Conservation (phyloP, 1,284 basidiomycete genomes). For the Peniophora sp. region DNA sequence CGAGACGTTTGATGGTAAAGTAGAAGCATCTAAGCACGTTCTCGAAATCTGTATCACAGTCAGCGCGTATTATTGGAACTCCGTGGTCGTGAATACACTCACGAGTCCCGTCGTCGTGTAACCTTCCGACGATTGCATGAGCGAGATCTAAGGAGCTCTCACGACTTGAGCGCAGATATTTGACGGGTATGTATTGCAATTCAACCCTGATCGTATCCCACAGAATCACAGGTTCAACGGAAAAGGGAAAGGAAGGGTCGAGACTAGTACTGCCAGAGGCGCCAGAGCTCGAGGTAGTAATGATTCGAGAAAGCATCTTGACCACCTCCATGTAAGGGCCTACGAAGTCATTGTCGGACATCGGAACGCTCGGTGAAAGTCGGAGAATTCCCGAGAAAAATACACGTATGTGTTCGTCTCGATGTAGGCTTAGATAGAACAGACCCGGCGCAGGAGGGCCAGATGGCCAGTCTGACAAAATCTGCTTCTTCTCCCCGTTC, state of each 20-base stretch:
- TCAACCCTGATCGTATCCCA: slow-evolving; percentile 48
- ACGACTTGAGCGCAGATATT: slow-evolving; percentile 28
- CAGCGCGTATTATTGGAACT: slow-evolving; percentile 6
- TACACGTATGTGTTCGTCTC: slow-evolving; percentile 36
- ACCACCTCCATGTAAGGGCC: slow-evolving; percentile 37
- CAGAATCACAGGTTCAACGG: slow-evolving; percentile 31
- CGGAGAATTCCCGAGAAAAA: slow-evolving; percentile 49
- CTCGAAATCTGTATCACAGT: slow-evolving; percentile 46
- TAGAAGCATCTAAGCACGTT: slow-evolving; percentile 55
- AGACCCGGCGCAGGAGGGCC: slow-evolving; percentile 51
- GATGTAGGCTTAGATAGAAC: slow-evolving; percentile 50
- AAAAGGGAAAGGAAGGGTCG: slow-evolving; percentile 19
- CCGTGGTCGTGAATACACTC: slow-evolving; percentile 29
- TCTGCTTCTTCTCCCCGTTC: slow-evolving; percentile 14
- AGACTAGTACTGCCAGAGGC: neutral
- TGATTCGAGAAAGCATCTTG: slow-evolving; percentile 19
- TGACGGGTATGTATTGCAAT: slow-evolving; percentile 46
- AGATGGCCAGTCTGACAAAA: slow-evolving; percentile 38
- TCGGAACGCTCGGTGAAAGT: slow-evolving; percentile 34
- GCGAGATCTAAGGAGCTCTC: slow-evolving; percentile 36
- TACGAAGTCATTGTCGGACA: slow-evolving; percentile 37
- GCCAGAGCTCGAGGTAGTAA: neutral
- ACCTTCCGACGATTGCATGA: slow-evolving; percentile 46
- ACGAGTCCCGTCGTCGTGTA: slow-evolving; percentile 60
- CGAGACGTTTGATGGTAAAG: slow-evolving; percentile 45